Percentiles rank a stretch among this genome's conserved stretches.
Conservation (phyloP, 2,329 filamentous ascomycete species). For the Thermochaetoides dissita region DNA sequence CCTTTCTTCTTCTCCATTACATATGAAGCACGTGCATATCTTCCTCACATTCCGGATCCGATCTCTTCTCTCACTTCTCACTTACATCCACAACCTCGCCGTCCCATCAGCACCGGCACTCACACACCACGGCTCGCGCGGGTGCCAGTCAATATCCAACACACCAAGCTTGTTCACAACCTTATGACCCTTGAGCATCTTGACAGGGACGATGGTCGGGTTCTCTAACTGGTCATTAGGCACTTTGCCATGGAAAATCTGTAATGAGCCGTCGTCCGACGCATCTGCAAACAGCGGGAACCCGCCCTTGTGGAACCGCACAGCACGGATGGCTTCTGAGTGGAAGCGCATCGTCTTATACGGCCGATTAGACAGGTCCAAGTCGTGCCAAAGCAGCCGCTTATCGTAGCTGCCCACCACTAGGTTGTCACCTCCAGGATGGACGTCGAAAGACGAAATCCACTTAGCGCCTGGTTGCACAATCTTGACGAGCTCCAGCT, state of each 20-base stretch:
- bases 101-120: slow-evolving; percentile 91
- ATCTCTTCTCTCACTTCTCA: neutral
- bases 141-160: slow-evolving; percentile 92
- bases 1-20: no score
- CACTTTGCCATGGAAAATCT: slow-evolving; percentile 95
- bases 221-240: slow-evolving; percentile 92
- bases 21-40: no score
- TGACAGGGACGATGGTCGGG: slow-evolving; percentile 88
- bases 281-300: slow-evolving; percentile 85
- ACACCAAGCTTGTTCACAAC: slow-evolving; percentile 78
- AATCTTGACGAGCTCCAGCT: slow-evolving; percentile 83
- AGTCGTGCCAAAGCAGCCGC: slow-evolving; percentile 87
- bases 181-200: slow-evolving; percentile 82
- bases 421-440: slow-evolving; percentile 84
- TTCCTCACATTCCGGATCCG: neutral
- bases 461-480: slow-evolving; percentile 82
- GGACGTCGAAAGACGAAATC: slow-evolving; percentile 90
- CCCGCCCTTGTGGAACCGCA: slow-evolving; percentile 68
- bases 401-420: slow-evolving; percentile 92
- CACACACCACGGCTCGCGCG: slow-evolving; percentile 81
- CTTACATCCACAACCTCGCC: slow-evolving; percentile 52
- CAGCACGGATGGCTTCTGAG: slow-evolving; percentile 74
- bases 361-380: slow-evolving; percentile 76
- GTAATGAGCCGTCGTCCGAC: slow-evolving; percentile 83
- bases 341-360: slow-evolving; percentile 98